Percentiles rank a stretch among this genome's conserved stretches.
Conservation (phyloP, 441 rosid species). For the Kokia cookei region DNA sequence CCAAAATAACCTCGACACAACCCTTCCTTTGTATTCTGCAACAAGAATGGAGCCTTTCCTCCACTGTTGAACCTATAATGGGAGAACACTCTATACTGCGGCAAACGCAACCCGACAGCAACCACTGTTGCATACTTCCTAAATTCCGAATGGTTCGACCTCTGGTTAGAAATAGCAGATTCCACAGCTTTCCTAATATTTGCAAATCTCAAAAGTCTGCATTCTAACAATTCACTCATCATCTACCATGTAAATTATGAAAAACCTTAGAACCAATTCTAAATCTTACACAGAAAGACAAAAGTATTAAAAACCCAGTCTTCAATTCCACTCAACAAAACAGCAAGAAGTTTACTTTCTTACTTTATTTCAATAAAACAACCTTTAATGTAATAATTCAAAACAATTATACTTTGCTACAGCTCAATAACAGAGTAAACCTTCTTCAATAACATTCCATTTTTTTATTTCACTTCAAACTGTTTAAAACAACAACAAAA, state of each 20-base stretch:
- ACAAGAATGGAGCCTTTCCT: slow-evolving; percentile 24
- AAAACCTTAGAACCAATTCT: not conserved
- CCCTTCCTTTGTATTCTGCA: slow-evolving; percentile 26
- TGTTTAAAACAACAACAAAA: not conserved
- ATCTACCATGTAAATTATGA: not conserved
- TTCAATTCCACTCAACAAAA: not conserved
- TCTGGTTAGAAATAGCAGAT: slow-evolving; percentile 24
- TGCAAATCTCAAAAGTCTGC: slow-evolving; percentile 56
- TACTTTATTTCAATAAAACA: not conserved
- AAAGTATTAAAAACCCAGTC: not conserved
- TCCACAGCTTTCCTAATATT: slow-evolving; percentile 34
- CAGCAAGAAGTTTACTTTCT: not conserved
- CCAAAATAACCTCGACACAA: slow-evolving; percentile 15
- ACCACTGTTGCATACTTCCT: slow-evolving; percentile 38
- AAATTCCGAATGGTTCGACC: slow-evolving; percentile 23
- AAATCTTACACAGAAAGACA: not conserved
- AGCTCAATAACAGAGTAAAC: not conserved
- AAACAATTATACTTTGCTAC: not conserved
- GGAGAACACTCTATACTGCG: slow-evolving; percentile 30
- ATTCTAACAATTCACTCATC: slow-evolving; percentile 13
- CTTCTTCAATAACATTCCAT: not conserved
- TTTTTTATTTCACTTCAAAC: not conserved
- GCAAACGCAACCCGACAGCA: slow-evolving; percentile 35
- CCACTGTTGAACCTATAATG: slow-evolving; percentile 32
- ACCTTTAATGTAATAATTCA: not conserved